phyloP scores from a whole-genome alignment of 2,329 filamentous ascomycete species.

The Cercospora janseana region DNA sequence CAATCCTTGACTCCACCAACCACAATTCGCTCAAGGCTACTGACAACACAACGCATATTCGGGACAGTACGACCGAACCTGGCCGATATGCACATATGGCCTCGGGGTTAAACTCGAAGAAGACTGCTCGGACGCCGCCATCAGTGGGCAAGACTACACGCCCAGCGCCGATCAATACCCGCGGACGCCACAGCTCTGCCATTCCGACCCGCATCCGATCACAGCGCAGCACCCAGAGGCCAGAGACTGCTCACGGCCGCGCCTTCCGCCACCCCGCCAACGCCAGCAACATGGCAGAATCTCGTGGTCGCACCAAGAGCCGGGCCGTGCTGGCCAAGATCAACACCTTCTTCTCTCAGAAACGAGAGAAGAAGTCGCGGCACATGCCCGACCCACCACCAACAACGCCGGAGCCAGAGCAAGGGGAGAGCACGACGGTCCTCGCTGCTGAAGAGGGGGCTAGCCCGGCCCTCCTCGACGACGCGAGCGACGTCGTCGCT shows the following conservation, averaged over 20 bases:
- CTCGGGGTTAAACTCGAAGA: too few relatives aligned
- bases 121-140: too few relatives aligned
- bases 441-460: background rate
- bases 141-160: too few relatives aligned
- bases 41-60: constrained; percentile 18
- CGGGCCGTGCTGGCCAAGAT: constrained; percentile 33
- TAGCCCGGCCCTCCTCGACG: background rate
- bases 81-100: too few relatives aligned
- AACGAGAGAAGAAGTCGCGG: constrained; percentile 29
- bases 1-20: constrained; percentile 11
- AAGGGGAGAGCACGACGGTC: background rate
- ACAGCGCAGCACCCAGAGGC: too few relatives aligned
- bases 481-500: background rate
- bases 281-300: constrained; percentile 4
- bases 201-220: too few relatives aligned
- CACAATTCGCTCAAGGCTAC: constrained; percentile 29
- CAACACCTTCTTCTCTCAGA: constrained; percentile 32
- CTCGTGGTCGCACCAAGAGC: constrained; percentile 32
- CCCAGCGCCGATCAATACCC: too few relatives aligned
- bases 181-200: too few relatives aligned
- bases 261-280: background rate
- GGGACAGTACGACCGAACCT: constrained; percentile 13
- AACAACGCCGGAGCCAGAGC: background rate
- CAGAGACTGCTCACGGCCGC: background rate
- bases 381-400: constrained; percentile 3